phyloP scores from a whole-genome alignment of 176 grass and related monocot species.

The Musa itinerans region DNA sequence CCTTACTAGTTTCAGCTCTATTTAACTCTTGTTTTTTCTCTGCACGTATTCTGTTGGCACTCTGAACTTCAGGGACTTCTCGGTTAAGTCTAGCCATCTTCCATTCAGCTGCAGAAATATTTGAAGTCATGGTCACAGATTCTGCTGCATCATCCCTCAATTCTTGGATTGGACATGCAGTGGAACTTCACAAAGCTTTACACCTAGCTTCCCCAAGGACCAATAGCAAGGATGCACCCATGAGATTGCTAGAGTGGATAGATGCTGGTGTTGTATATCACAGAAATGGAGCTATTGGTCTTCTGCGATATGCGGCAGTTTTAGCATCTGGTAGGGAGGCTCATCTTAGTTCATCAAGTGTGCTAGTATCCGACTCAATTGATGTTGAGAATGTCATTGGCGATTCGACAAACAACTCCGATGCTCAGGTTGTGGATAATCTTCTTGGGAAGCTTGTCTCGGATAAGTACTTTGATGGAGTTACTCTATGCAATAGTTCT shows the following conservation, averaged over 20 bases:
- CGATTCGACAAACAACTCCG: slow-evolving; percentile 64
- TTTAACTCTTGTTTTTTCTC: slow-evolving; percentile 10
- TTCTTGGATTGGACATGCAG: slow-evolving; percentile 82
- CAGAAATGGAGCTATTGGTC: slow-evolving; percentile 74
- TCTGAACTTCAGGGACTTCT: slow-evolving; percentile 43
- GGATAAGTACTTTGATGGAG: slow-evolving; percentile 87
- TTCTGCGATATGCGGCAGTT: slow-evolving; percentile 86
- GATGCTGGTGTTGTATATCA: slow-evolving; percentile 97
- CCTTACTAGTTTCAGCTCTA: slow-evolving; percentile 4
- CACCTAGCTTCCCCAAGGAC: slow-evolving; percentile 90
- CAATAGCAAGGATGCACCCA: slow-evolving; percentile 87
- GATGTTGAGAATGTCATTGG: slow-evolving; percentile 85
- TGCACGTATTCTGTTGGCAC: slow-evolving; percentile 2
- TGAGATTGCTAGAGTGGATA: slow-evolving; percentile 92
- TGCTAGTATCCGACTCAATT: slow-evolving; percentile 90
- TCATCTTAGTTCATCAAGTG: slow-evolving; percentile 78
- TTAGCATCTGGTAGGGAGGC: slow-evolving; percentile 90
- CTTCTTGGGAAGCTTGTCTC: slow-evolving; percentile 80
- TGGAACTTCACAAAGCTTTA: slow-evolving; percentile 89
- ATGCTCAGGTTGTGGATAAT: slow-evolving; percentile 76
- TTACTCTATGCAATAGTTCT: slow-evolving; percentile 62
- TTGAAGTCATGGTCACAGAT: slow-evolving; percentile 93
- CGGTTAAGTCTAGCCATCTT: slow-evolving; percentile 86
- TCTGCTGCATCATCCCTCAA: slow-evolving; percentile 74
- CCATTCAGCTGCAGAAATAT: slow-evolving; percentile 84